Conservation (phyloP, 352 stramenopile species). For the Globisporangium takayamanum region DNA sequence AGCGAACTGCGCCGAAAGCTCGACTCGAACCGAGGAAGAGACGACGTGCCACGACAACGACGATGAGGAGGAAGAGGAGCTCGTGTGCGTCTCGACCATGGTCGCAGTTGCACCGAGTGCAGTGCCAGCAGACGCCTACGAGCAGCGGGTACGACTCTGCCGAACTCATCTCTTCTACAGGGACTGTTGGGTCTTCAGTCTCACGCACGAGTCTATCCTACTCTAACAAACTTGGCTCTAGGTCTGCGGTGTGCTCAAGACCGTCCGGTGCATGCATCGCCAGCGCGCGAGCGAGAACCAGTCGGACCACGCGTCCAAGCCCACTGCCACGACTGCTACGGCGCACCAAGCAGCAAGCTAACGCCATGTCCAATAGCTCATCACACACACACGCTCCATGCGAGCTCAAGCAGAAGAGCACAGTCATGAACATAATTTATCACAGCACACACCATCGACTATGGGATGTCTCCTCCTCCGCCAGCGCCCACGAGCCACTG, state of each 20-base stretch:
- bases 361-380: not conserved
- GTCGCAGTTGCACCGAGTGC: conserved; percentile 26
- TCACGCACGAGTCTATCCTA: not conserved
- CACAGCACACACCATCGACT: conserved; percentile 3
- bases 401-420: not conserved
- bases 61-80: conserved; percentile 34
- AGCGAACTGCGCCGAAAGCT: conserved; percentile 12
- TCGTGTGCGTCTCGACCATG: conserved; percentile 73
- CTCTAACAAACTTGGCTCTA: conserved; percentile 1
- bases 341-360: not conserved
- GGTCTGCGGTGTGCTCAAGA: conserved; percentile 35
- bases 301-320: conserved; percentile 6
- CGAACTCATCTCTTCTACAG: not conserved
- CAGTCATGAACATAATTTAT: conserved; percentile 11
- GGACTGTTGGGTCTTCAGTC: not conserved
- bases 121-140: conserved; percentile 10
- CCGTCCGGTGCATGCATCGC: conserved; percentile 31
- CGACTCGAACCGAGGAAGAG: conserved; percentile 24
- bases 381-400: not conserved
- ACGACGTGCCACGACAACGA: not conserved
- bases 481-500: not conserved
- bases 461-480: too few species aligned
- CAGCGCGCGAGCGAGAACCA: conserved; percentile 21
- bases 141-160: conserved; percentile 24
- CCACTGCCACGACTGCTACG: not conserved